phyloP scores from a whole-genome alignment of 2,329 filamentous ascomycete genomes.

The Cladophialophora exuberans region DNA sequence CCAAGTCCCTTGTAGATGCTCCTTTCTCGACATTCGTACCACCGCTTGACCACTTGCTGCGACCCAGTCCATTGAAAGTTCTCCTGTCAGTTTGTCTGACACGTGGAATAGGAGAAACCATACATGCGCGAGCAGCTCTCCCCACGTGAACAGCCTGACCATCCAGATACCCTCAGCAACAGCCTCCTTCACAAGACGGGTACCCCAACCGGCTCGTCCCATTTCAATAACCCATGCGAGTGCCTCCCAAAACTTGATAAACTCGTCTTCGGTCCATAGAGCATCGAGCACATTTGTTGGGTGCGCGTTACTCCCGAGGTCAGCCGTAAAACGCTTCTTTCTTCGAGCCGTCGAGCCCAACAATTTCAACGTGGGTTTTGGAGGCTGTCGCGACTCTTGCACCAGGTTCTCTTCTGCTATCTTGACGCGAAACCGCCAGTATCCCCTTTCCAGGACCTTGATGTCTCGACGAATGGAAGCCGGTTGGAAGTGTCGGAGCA shows the following conservation, averaged over 20 bases:
- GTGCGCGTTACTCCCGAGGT: background rate
- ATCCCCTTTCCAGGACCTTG: conserved; percentile 70
- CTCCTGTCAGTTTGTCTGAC: conserved; percentile 25
- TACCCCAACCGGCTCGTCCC: conserved; percentile 50
- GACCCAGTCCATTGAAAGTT: conserved; percentile 27
- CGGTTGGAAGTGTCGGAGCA: conserved; percentile 60
- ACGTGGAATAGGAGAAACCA: conserved; percentile 67
- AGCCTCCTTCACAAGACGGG: conserved; percentile 43
- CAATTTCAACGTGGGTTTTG: conserved; percentile 27
- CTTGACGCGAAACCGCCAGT: conserved; percentile 70
- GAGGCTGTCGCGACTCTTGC: conserved; percentile 35
- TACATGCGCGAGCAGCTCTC: conserved; percentile 69
- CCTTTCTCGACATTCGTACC: conserved; percentile 28
- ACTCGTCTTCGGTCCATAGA: conserved; percentile 39
- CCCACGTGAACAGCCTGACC: conserved; percentile 78
- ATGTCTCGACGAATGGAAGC: conserved; percentile 53
- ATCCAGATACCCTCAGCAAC: conserved; percentile 27
- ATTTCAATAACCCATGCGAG: conserved; percentile 43
- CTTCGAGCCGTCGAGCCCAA: background rate
- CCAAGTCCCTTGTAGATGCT: conserved; percentile 6
- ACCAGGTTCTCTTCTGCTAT: conserved; percentile 44
- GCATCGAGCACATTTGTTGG: background rate
- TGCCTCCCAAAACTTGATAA: conserved; percentile 48
- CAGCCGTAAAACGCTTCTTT: background rate
- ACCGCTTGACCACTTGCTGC: conserved; percentile 18